Evolutionary conservation across 2,329 filamentous ascomycete species (phyloP).

Genomic region (Ophiostoma perfectum): DNA sequence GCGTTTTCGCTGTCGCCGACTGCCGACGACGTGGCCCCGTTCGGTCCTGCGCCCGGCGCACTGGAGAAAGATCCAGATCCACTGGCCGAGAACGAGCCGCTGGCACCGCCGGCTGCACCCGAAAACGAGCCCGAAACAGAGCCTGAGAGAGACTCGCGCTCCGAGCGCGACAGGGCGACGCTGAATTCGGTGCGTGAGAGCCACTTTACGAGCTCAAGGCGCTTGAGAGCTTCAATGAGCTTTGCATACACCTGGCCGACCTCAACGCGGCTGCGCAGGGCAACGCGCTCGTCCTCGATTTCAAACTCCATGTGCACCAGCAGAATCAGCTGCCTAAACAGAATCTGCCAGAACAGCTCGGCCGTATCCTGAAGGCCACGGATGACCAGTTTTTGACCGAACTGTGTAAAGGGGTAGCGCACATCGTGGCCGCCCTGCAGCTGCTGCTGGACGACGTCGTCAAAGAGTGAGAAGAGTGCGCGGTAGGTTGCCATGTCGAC

Average conservation of each 20-base stretch:
- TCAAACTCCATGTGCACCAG: conserved; percentile 83
- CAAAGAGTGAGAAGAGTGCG: conserved; percentile 46
- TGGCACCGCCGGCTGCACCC: not conserved
- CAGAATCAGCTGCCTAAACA: conserved; percentile 77
- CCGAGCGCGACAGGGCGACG: conserved; percentile 42
- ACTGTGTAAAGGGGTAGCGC: conserved; percentile 59
- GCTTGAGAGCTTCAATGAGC: conserved; percentile 64
- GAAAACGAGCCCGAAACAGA: conserved; percentile 19
- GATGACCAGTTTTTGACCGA: conserved; percentile 69
- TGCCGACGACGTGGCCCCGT: conserved; percentile 38
- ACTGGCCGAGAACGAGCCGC: conserved; percentile 15
- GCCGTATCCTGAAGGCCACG: conserved; percentile 75
- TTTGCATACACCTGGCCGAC: conserved; percentile 65
- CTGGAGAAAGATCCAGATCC: not conserved
- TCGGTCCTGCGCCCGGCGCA: conserved; percentile 27
- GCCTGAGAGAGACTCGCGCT: conserved; percentile 31
- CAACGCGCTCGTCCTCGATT: conserved; percentile 66
- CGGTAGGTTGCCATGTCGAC: conserved; percentile 53
- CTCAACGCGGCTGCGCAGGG: conserved; percentile 54
- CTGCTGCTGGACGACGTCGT: conserved; percentile 33
- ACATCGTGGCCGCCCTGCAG: conserved; percentile 38
- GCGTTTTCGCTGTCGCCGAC: conserved; percentile 34
- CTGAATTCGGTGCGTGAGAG: conserved; percentile 55
- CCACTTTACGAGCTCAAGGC: conserved; percentile 70
- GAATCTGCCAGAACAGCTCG: conserved; percentile 63